Evolutionary conservation across 2,329 filamentous ascomycete species (phyloP).

Genomic region (Colletotrichum echinochloae): DNA sequence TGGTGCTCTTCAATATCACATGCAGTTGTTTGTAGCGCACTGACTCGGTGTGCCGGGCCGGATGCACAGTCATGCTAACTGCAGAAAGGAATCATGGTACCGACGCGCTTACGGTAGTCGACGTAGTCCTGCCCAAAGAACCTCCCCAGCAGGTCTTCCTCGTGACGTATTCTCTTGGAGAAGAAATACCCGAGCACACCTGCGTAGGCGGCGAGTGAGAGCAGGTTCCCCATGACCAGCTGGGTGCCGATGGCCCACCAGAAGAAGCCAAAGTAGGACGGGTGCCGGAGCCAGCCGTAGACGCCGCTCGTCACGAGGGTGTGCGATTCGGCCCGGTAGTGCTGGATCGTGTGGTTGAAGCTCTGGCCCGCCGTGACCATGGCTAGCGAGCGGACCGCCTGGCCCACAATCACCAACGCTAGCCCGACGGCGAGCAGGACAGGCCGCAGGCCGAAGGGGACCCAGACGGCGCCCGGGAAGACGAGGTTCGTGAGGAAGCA

Average conservation of each 20-base stretch:
- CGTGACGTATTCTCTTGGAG: conserved; percentile 75
- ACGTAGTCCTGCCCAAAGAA: conserved; percentile 91
- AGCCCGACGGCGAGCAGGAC: conserved; percentile 69
- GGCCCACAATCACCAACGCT: conserved; percentile 74
- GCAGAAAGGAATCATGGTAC: conserved; percentile 82
- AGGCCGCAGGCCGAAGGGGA: conserved; percentile 57
- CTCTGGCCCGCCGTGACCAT: conserved; percentile 91
- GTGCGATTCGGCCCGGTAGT: conserved; percentile 75
- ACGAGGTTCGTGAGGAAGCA: conserved; percentile 71
- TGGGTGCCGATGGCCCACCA: conserved; percentile 98
- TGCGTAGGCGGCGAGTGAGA: conserved; percentile 82
- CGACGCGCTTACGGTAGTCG: conserved; percentile 76
- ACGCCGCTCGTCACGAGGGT: conserved; percentile 85
- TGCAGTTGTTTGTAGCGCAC: background rate
- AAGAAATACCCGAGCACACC: conserved; percentile 90
- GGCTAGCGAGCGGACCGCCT: conserved; percentile 80
- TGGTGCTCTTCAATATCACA: conserved; percentile 1
- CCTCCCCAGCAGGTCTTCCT: conserved; percentile 80
- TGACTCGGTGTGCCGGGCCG: background rate
- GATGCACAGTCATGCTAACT: background rate
- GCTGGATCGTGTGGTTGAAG: conserved; percentile 91
- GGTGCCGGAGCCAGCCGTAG: conserved; percentile 83
- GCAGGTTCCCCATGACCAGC: conserved; percentile 84
- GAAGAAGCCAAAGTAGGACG: conserved; percentile 97
- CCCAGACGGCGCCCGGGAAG: conserved; percentile 63